A percentile compares a stretch with the other conserved stretches of the same genome.
phyloP scores from a whole-genome alignment of 805 yeast genomes.

The Wickerhamiella nectarea region DNA sequence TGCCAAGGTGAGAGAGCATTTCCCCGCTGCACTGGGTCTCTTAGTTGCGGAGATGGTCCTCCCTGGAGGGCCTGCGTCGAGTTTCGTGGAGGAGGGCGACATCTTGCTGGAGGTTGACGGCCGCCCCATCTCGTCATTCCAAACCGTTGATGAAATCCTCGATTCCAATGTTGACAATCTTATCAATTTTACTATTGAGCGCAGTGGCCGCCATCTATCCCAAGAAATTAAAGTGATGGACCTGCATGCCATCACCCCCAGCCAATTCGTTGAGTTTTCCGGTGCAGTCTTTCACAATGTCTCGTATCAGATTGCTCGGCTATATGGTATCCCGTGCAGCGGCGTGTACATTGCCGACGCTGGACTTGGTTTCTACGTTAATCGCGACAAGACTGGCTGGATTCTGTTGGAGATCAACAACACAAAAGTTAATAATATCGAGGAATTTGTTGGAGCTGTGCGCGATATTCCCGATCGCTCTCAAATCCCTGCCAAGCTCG shows the following conservation, averaged over 20 bases:
- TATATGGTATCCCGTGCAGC: constrained; percentile 65
- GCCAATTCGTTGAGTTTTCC: constrained; percentile 62
- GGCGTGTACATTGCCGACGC: constrained; percentile 76
- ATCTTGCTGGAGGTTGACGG: constrained; percentile 62
- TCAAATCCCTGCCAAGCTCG: constrained; percentile 54
- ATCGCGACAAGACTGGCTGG: constrained; percentile 58
- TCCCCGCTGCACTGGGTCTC: constrained; percentile 67
- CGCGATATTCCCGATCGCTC: constrained; percentile 60
- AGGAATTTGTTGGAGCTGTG: constrained; percentile 67
- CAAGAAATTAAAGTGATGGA: constrained; percentile 51
- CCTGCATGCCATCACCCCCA: constrained; percentile 71
- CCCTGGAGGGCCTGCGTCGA: constrained; percentile 77
- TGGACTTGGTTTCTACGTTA: constrained; percentile 49
- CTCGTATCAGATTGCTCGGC: constrained; percentile 80
- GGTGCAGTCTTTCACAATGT: constrained; percentile 80
- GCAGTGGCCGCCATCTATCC: constrained; percentile 52
- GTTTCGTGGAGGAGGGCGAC: constrained; percentile 69
- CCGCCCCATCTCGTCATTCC: constrained; percentile 49
- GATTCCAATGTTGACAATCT: constrained; percentile 54
- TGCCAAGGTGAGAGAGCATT: constrained; percentile 45
- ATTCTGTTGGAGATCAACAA: constrained; percentile 66
- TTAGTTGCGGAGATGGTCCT: constrained; percentile 70
- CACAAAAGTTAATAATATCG: constrained; percentile 56
- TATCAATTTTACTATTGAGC: constrained; percentile 46
- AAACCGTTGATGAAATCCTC: constrained; percentile 68